Conservation (phyloP, 768 basidiomycete species). For the Gelatoporia subvermispora region DNA sequence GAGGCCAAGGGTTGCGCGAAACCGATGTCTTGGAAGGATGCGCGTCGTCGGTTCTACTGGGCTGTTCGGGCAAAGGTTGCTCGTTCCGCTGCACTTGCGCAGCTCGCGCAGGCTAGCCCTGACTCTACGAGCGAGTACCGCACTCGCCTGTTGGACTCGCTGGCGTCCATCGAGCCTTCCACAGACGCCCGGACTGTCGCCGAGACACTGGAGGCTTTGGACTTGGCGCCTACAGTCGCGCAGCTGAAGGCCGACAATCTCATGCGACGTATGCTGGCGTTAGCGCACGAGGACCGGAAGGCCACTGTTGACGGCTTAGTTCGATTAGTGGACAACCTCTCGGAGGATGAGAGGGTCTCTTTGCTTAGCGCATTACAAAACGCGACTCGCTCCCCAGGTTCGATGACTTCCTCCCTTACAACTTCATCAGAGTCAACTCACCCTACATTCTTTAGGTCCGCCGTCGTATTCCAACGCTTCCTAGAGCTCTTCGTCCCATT, state of each 20-base stretch:
- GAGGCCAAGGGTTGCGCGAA: slow-evolving; percentile 96
- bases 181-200: slow-evolving; percentile 56
- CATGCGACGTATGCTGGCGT: slow-evolving; percentile 56
- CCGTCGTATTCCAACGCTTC: slow-evolving; percentile 16
- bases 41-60: slow-evolving; percentile 93
- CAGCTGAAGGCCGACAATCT: slow-evolving; percentile 71
- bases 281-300: slow-evolving; percentile 73
- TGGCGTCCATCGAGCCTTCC: slow-evolving; percentile 49
- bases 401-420: neutral
- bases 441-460: slow-evolving; percentile 6
- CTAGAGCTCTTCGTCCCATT: neutral
- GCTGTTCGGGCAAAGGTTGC: slow-evolving; percentile 79
- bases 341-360: slow-evolving; percentile 64
- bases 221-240: slow-evolving; percentile 55
- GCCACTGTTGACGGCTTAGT: slow-evolving; percentile 69
- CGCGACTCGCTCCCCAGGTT: slow-evolving; percentile 53
- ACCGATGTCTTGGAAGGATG: slow-evolving; percentile 80
- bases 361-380: slow-evolving; percentile 60
- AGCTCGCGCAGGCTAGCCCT: slow-evolving; percentile 69
- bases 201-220: slow-evolving; percentile 65
- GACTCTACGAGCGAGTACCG: slow-evolving; percentile 65
- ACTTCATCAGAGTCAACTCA: neutral
- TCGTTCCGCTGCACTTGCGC: slow-evolving; percentile 55
- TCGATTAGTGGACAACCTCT: slow-evolving; percentile 67
- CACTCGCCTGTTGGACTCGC: slow-evolving; percentile 53